phyloP scores from a whole-genome alignment of 805 yeast genomes.

The Scheffersomyces coipomensis region DNA sequence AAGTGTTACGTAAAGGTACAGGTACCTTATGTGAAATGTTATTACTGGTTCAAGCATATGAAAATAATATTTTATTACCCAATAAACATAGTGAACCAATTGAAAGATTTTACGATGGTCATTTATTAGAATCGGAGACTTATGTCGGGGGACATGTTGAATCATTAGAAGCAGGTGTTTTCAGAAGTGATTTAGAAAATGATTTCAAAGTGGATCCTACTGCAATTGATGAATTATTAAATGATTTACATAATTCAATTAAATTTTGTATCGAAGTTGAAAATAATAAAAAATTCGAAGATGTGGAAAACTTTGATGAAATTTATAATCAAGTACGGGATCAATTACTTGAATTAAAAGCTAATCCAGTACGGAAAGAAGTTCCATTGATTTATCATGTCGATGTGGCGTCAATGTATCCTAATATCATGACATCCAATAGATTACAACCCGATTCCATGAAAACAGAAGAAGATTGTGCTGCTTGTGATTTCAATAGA shows the following conservation, averaged over 20 bases:
- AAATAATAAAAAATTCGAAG: slow-evolving; percentile 66
- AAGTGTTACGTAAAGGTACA: slow-evolving; percentile 92
- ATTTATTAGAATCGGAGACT: slow-evolving; percentile 89
- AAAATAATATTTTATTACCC: slow-evolving; percentile 74
- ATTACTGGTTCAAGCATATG: slow-evolving; percentile 92
- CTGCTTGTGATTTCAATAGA: slow-evolving; percentile 93
- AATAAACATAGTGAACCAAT: slow-evolving; percentile 92
- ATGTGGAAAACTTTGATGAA: slow-evolving; percentile 79
- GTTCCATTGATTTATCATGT: slow-evolving; percentile 91
- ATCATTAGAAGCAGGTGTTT: slow-evolving; percentile 96
- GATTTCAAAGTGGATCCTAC: slow-evolving; percentile 78
- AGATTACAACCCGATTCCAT: slow-evolving; percentile 97
- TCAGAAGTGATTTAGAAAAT: slow-evolving; percentile 79
- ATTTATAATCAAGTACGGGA: slow-evolving; percentile 57
- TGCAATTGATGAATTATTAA: slow-evolving; percentile 76
- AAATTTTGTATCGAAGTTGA: slow-evolving; percentile 84
- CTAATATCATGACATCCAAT: slow-evolving; percentile 97
- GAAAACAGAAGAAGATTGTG: slow-evolving; percentile 93
- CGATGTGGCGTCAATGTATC: slow-evolving; percentile 99
- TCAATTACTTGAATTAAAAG: slow-evolving; percentile 56
- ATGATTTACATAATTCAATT: slow-evolving; percentile 72
- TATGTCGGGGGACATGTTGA: slow-evolving; percentile 99
- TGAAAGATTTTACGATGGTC: slow-evolving; percentile 95
- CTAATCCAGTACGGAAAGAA: slow-evolving; percentile 66
- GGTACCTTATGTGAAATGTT: slow-evolving; percentile 99